Evolutionary conservation across 2,329 filamentous ascomycete species (phyloP).

Genomic region (Cercospora sp.): DNA sequence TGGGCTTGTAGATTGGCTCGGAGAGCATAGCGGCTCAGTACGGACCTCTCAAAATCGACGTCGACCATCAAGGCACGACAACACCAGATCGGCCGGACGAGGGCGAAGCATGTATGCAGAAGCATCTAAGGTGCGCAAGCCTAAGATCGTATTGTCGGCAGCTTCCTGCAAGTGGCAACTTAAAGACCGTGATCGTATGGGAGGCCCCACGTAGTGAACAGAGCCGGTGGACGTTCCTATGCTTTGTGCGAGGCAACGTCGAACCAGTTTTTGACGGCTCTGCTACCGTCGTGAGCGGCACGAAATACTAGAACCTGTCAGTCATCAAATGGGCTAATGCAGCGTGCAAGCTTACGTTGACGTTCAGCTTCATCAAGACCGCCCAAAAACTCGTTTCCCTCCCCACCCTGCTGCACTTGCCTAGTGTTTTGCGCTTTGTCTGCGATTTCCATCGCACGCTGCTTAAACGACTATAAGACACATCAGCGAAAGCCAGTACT

Average conservation of each 20-base stretch:
- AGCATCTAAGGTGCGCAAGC: not conserved
- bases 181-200: not conserved
- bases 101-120: not conserved
- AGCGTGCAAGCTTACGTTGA: constrained; percentile 37
- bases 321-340: not conserved
- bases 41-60: not conserved
- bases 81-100: not conserved
- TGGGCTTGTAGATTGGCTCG: not conserved
- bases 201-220: not conserved
- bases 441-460: constrained; percentile 76
- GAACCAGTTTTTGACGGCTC: constrained; percentile 47
- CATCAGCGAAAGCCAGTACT: constrained; percentile 1
- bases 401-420: constrained; percentile 26
- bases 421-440: constrained; percentile 86
- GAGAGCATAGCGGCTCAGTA: not conserved
- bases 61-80: not conserved
- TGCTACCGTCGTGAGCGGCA: constrained; percentile 50
- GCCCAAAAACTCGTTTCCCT: constrained; percentile 72
- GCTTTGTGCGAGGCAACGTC: constrained; percentile 7
- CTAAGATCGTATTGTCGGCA: not conserved
- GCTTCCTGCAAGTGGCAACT: not conserved
- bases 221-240: not conserved
- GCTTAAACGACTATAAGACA: constrained; percentile 68
- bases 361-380: constrained; percentile 90
- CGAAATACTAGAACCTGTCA: constrained; percentile 45